Evolutionary conservation across 192 early-diverging fungal species (phyloP).

Genomic region (Gamsiella multidivaricata): DNA sequence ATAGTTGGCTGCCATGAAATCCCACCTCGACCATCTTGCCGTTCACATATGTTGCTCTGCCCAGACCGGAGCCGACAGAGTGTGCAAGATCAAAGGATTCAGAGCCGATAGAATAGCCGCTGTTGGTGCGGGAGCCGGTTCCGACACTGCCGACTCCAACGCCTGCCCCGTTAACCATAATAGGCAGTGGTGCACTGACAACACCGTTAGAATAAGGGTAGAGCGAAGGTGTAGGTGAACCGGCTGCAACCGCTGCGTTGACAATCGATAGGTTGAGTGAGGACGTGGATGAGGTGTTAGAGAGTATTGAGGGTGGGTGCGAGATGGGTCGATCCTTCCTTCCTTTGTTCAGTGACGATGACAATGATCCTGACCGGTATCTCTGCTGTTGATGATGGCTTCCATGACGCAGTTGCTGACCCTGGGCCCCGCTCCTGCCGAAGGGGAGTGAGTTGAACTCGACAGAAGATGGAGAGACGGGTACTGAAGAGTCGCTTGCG

Average conservation of each 20-base stretch:
- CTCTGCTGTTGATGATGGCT: constrained; percentile 10
- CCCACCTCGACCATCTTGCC: constrained; percentile 38
- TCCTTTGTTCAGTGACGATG: constrained; percentile 11
- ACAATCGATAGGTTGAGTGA: constrained; percentile 46
- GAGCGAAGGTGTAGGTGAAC: constrained; percentile 8
- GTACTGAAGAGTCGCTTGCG: constrained; percentile 9
- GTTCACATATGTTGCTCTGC: constrained; percentile 44
- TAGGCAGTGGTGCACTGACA: constrained; percentile 28
- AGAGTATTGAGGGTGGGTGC: constrained; percentile 36
- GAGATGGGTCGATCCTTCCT: constrained; percentile 32
- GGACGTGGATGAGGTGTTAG: constrained; percentile 27
- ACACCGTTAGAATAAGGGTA: constrained; percentile 7
- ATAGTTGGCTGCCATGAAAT: constrained; percentile 11
- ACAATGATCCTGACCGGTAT: constrained; percentile 31
- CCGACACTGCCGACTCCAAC: not conserved
- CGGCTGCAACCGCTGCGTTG: constrained; percentile 47
- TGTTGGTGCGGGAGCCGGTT: constrained; percentile 29
- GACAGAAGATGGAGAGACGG: constrained; percentile 14
- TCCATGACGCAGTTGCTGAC: not conserved
- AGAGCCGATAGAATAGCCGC: constrained; percentile 44
- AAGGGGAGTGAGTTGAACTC: constrained; percentile 5
- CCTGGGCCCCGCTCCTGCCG: not conserved
- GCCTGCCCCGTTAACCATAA: constrained; percentile 9
- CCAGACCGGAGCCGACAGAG: constrained; percentile 34
- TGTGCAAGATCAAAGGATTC: constrained; percentile 24